Evolutionary conservation across 495 filamentous ascomycete species (phyloP).

Genomic region (Penicillium odoratum): DNA sequence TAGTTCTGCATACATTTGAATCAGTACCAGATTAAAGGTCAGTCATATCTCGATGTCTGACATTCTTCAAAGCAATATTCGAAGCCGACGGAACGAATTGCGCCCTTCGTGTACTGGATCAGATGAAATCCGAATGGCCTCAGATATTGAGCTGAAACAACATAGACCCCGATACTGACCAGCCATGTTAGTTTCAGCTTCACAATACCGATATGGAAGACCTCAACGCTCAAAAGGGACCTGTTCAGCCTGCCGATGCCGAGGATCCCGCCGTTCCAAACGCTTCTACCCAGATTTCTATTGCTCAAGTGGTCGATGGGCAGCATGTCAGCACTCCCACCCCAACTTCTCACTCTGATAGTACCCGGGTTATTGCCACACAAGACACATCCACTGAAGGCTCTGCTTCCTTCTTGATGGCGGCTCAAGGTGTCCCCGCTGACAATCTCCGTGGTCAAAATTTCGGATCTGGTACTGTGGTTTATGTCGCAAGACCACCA

Average conservation of each 20-base stretch:
- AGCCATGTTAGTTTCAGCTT: not conserved
- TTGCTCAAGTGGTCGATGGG: not conserved
- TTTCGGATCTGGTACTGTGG: not conserved
- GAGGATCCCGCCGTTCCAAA: not conserved
- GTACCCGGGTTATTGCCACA: not conserved
- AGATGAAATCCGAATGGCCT: not conserved
- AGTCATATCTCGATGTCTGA: not conserved
- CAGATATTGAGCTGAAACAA: not conserved
- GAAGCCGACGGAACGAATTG: not conserved
- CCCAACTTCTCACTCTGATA: not conserved
- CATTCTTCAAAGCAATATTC: not conserved
- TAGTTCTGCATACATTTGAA: not conserved
- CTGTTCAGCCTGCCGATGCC: not conserved
- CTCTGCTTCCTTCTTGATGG: not conserved
- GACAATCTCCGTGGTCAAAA: not conserved
- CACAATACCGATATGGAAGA: not conserved
- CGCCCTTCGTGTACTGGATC: too few relatives aligned
- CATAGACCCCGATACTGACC: not conserved
- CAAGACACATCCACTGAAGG: not conserved
- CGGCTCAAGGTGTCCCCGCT: not conserved
- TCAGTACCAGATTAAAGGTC: not conserved
- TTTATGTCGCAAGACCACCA: not conserved
- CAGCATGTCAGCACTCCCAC: not conserved
- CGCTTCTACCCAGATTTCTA: not conserved
- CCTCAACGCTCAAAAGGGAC: not conserved